These are phyloP conservation scores for Aspergillus mulundensis DNA, from an alignment of 495 filamentous ascomycete genomes.

Conservation along the genomic window DNA sequence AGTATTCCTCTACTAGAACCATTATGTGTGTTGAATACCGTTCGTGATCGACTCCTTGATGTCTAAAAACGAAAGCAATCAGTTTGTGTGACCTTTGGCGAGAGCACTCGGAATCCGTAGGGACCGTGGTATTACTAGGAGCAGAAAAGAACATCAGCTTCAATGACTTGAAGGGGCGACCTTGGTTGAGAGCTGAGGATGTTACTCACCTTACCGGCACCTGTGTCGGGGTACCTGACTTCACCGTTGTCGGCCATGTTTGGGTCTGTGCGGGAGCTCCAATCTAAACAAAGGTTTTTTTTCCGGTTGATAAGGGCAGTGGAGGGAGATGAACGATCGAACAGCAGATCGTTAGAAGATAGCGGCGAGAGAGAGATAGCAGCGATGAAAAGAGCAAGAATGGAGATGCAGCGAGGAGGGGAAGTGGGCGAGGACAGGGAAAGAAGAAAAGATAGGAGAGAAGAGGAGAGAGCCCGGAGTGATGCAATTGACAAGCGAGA, in stretches of 20 bases:
- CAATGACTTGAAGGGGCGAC: neutral
- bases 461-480: constrained; percentile 31
- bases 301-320: constrained; percentile 1
- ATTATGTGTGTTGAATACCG: constrained; percentile 15
- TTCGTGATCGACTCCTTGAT: constrained; percentile 28
- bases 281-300: constrained; percentile 5
- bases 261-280: constrained; percentile 15
- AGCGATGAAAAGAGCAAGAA: constrained; percentile 22
- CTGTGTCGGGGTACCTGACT: constrained; percentile 42
- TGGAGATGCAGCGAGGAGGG: constrained; percentile 12
- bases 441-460: constrained; percentile 20
- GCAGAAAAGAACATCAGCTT: constrained; percentile 13
- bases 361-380: neutral
- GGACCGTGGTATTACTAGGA: neutral
- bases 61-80: constrained; percentile 21
- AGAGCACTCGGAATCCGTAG: neutral
- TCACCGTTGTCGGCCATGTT: constrained; percentile 26
- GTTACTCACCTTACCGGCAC: constrained; percentile 39
- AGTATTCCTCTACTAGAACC: constrained; percentile 22
- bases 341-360: constrained; percentile 1
- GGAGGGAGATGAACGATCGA: neutral
- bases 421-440: constrained; percentile 12
- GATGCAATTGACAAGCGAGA: constrained; percentile 30
- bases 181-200: neutral
- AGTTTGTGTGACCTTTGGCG: constrained; percentile 17